phyloP scores from a whole-genome alignment of 176 grass and related monocot species.

The Oryza glaberrima region DNA sequence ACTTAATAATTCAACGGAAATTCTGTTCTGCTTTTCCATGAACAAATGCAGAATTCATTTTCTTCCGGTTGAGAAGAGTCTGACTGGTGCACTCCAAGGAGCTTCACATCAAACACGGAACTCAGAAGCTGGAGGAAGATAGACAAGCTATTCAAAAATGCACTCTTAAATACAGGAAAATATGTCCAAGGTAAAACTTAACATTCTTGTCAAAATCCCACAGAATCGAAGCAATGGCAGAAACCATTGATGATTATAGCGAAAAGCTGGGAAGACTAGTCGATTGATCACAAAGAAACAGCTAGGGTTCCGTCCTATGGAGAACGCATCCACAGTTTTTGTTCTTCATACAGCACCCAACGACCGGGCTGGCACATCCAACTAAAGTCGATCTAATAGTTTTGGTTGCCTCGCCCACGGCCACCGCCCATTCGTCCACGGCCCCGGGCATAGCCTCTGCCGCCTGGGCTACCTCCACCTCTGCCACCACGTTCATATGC shows the following conservation, averaged over 20 bases:
- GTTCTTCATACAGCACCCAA: slow-evolving; percentile 20
- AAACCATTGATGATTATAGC: slow-evolving; percentile 48
- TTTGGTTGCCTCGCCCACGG: slow-evolving; percentile 61
- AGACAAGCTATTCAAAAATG: slow-evolving; percentile 47
- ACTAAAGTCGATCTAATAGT: slow-evolving; percentile 45
- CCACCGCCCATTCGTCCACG: slow-evolving; percentile 70
- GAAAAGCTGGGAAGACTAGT: slow-evolving; percentile 37
- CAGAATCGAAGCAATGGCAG: slow-evolving; percentile 55
- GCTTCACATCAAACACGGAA: not conserved
- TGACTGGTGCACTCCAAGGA: too few species aligned
- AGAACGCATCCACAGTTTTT: slow-evolving; percentile 27
- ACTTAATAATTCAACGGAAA: not conserved
- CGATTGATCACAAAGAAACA: slow-evolving; percentile 35
- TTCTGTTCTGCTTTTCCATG: not conserved
- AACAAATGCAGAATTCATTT: too few species aligned
- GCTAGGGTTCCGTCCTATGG: slow-evolving; percentile 30
- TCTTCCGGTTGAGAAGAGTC: too few species aligned
- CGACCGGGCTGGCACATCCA: slow-evolving; percentile 26
- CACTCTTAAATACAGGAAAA: slow-evolving; percentile 60
- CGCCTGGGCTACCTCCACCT: slow-evolving; percentile 55
- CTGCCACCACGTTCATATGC: slow-evolving; percentile 75
- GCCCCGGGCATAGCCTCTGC: slow-evolving; percentile 68
- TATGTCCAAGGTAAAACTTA: slow-evolving; percentile 35
- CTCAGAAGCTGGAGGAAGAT: not conserved
- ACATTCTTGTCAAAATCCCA: slow-evolving; percentile 62